A percentile compares a stretch with the other conserved stretches of the same genome.
Evolutionary conservation across 345 rosid genomes (phyloP).

Genomic region (Arabis hirsuta): DNA sequence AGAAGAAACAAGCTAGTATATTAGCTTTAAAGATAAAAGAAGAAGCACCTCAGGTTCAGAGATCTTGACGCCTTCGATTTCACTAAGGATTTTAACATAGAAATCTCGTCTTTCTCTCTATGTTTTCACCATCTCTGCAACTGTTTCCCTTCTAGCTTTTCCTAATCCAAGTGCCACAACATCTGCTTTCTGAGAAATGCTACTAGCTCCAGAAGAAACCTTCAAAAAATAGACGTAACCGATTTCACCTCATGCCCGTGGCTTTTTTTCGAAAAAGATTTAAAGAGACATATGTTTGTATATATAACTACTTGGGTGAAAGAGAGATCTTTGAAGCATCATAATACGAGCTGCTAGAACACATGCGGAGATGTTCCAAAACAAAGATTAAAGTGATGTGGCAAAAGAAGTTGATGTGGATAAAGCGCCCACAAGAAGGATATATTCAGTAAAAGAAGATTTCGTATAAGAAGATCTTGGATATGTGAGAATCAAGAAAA

Average conservation of each 20-base stretch:
- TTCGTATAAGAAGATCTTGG: too few relatives aligned
- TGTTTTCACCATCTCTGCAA: constrained; percentile 82
- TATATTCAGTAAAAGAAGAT: too few relatives aligned
- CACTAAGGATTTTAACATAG: constrained; percentile 76
- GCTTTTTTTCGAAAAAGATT: too few relatives aligned
- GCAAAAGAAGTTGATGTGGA: too few relatives aligned
- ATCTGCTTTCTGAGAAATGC: constrained; percentile 88
- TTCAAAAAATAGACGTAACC: constrained; percentile 33
- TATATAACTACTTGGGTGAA: too few relatives aligned
- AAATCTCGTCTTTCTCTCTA: constrained; percentile 91
- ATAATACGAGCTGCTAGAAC: too few relatives aligned
- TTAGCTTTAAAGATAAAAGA: neutral
- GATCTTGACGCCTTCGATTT: constrained; percentile 75
- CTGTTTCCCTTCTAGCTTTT: constrained; percentile 92
- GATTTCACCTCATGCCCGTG: neutral
- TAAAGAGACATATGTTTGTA: neutral
- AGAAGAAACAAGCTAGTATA: constrained; percentile 13
- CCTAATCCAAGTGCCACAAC: constrained; percentile 91
- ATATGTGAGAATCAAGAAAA: too few relatives aligned
- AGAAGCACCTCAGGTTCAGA: constrained; percentile 84
- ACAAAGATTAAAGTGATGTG: too few relatives aligned
- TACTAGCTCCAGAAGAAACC: constrained; percentile 94
- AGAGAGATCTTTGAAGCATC: too few relatives aligned
- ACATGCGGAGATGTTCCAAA: too few relatives aligned
- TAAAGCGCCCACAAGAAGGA: too few relatives aligned